Percentiles rank a stretch among this genome's conserved stretches.
Evolutionary conservation across 768 basidiomycete species (phyloP).

Genomic region (Cytidiella melzeri): DNA sequence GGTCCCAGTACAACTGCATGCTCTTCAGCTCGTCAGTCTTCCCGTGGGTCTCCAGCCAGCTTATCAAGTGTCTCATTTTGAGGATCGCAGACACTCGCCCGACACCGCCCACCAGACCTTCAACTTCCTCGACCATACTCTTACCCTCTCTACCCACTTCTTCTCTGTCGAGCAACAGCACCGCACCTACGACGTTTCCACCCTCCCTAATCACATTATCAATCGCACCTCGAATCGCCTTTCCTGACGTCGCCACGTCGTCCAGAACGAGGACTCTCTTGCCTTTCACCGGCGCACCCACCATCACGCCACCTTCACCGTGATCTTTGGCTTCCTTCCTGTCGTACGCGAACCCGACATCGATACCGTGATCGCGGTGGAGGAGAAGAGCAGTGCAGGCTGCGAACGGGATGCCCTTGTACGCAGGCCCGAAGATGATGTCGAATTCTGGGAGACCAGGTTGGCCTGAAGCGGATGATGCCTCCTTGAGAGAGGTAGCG

Average conservation of each 20-base stretch:
- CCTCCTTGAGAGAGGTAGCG: constrained; percentile 39
- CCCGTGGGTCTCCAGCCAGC: constrained; percentile 71
- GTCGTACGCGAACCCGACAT: constrained; percentile 85
- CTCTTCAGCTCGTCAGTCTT: constrained; percentile 53
- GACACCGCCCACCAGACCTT: constrained; percentile 60
- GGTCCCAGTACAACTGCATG: constrained; percentile 74
- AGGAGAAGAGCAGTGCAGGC: constrained; percentile 77
- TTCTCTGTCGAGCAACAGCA: constrained; percentile 82
- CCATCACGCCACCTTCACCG: constrained; percentile 89
- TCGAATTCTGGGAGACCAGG: constrained; percentile 48
- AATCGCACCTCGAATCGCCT: constrained; percentile 81
- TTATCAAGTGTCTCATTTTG: constrained; percentile 79
- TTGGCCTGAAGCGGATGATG: constrained; percentile 12
- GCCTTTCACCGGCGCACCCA: constrained; percentile 79
- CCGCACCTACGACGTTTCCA: constrained; percentile 83
- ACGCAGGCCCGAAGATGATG: constrained; percentile 92
- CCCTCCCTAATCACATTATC: constrained; percentile 61
- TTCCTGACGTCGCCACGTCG: constrained; percentile 94
- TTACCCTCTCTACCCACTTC: constrained; percentile 70
- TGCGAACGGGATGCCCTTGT: constrained; percentile 95
- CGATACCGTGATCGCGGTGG: constrained; percentile 52
- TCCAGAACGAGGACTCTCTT: constrained; percentile 85
- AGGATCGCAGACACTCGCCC: constrained; percentile 75
- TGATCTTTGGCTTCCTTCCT: constrained; percentile 95
- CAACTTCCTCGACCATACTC: constrained; percentile 81